Conservation (phyloP, 1,139 yeast genomes). For the Pichia sp. region DNA sequence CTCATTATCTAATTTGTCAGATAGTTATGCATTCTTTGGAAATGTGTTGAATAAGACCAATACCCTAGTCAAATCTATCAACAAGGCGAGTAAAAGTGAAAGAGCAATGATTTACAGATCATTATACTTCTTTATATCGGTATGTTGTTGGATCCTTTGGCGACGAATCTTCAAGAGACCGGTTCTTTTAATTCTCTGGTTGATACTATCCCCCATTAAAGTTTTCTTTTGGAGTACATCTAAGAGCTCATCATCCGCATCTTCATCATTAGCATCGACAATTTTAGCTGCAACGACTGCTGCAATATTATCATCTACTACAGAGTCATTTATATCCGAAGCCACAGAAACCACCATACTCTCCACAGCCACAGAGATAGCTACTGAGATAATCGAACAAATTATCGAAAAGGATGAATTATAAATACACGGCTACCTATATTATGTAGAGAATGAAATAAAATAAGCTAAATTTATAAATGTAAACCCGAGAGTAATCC, state of each 20-base stretch:
- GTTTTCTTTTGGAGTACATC: slow-evolving; percentile 38
- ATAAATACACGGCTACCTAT: slow-evolving; percentile 3
- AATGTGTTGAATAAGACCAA: slow-evolving; percentile 53
- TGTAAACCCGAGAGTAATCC: background rate
- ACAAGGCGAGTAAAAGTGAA: slow-evolving; percentile 65
- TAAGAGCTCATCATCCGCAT: background rate
- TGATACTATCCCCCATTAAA: slow-evolving; percentile 41
- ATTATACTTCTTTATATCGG: slow-evolving; percentile 53
- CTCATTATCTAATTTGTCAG: slow-evolving; percentile 48
- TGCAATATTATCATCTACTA: background rate
- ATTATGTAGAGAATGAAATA: background rate
- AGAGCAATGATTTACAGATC: slow-evolving; percentile 58
- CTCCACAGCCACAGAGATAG: background rate
- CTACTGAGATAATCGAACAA: background rate
- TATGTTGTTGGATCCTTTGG: slow-evolving; percentile 65
- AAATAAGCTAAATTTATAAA: background rate
- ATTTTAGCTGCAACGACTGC: background rate
- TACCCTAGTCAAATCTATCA: slow-evolving; percentile 59
- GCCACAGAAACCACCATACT: background rate
- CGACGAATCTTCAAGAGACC: slow-evolving; percentile 60
- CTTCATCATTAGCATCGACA: background rate
- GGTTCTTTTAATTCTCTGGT: slow-evolving; percentile 56
- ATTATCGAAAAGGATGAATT: slow-evolving; percentile 16
- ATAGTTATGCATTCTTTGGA: slow-evolving; percentile 52
- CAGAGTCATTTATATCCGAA: background rate